These are phyloP conservation scores for Candida chilensis DNA, from an alignment of 805 yeast species.

Conservation along the genomic window DNA sequence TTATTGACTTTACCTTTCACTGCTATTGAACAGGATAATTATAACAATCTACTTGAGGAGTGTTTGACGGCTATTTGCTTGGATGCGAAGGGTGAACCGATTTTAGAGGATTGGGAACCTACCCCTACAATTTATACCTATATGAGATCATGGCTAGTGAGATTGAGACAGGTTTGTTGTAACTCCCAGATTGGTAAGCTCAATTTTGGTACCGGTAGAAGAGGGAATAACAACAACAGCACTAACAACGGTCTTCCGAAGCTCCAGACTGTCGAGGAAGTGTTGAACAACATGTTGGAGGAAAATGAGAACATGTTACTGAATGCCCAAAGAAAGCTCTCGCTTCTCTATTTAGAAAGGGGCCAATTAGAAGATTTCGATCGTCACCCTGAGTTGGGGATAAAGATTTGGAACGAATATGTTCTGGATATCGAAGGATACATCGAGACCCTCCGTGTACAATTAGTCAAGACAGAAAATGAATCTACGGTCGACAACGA, in stretches of 20 bases:
- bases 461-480: no score
- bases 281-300: conserved; percentile 55
- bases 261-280: conserved; percentile 52
- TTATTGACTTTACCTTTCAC: conserved; percentile 69
- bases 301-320: conserved; percentile 41
- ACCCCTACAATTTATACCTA: conserved; percentile 24
- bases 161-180: conserved; percentile 73
- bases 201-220: conserved; percentile 1
- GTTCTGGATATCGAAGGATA: conserved; percentile 3
- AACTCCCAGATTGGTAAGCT: conserved; percentile 44
- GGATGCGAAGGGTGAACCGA: conserved; percentile 41
- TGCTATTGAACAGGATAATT: conserved; percentile 79
- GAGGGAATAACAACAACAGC: no score
- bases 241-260: conserved; percentile 7
- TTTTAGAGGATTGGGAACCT: conserved; percentile 38
- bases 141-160: conserved; percentile 64
- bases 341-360: conserved; percentile 38
- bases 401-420: conserved; percentile 28
- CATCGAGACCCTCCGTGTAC: no score
- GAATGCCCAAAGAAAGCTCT: conserved; percentile 37
- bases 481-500: neutral
- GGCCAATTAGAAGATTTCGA: conserved; percentile 63
- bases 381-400: conserved; percentile 41
- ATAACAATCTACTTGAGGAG: conserved; percentile 52
- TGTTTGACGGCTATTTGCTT: conserved; percentile 52